Base-by-base conservation (phyloP, 2,329 filamentous ascomycete genomes). In the Trichophyton benhamiae region DNA sequence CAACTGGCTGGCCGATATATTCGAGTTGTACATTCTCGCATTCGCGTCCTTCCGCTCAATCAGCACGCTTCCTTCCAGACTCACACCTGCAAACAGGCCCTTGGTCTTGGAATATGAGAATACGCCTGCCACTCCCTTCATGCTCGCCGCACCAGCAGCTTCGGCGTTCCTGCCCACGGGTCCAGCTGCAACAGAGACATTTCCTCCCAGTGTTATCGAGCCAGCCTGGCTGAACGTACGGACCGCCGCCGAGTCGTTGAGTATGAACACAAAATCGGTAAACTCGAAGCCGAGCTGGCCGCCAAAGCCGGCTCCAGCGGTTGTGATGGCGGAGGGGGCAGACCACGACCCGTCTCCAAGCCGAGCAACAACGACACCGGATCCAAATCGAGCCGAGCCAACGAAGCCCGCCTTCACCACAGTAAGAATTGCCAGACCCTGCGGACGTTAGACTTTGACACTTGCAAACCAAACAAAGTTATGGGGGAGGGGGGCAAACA, bases 81-180 rank as follows among this genome's bases (percentile, higher is more conserved):
- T 95, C 57, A 99, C 91, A 71, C 94, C 94, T 3, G 94, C 94
- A 68, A 99, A 99, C 36, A 99, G 78, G 20, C 94, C 94, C 78
- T 96, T 97, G 11, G 94, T 99, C 78, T 96, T 97, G 73, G 88
- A 94, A 80, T 99, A 99, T 69, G 89, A 89, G 79, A 99, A 99
- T 58, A 99, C 87, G 60, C 89, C 94, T 0, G 91, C 88, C 7
- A 97, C 87, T 65, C 90, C 86, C 78, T 86, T 92, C 65, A 95
- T 80, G 67, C 89, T 96, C 6, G 94, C 94, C 13, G 91, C 92
- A 65, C 94, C 94, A 41, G 94, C 92, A 11, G 94, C 94, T 75
- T 99, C 94, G 53, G 92, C 94, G 75, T 96, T 97, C 69, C 94
- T 84, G 60, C 94, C 94, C 27, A 99, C 83, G 0, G 94, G 94